Evolutionary conservation across 352 stramenopile species (phyloP), one percentile per base, ranked within the genome.

Genomic region (Globisporangium ultimum): DNA sequence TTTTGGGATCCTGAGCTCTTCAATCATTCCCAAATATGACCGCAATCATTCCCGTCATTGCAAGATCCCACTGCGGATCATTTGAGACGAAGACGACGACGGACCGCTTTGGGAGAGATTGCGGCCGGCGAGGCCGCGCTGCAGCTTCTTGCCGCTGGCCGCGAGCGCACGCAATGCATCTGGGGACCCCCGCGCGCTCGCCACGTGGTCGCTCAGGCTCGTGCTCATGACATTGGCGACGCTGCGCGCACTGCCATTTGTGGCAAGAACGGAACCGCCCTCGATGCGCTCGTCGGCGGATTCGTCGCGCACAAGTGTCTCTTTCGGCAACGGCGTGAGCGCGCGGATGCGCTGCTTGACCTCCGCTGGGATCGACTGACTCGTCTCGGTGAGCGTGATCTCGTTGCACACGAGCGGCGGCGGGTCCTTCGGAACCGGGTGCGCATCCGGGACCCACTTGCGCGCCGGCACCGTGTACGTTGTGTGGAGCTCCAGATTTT

Each of bases 401-500:
- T 90, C 74, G 14, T 64, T 62, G 57, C 80, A 93, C 38, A 78
- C 71, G 8, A 88, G 59, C 8, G 71, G 65, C 24, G 83, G 71
- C 11, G 79, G 79, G 13, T 88, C 74, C 12, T 79, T 75, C 0
- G 80, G 80, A 22, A 58, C 67, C 17, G 70, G 68, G 14, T 76
- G 55, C 1, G 61, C 67, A 5, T 81, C 65, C 0, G 78, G 74
- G 15, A 71, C 56, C 76, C 79, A 93, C 58, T 93, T 93, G 38
- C 72, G 59, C 40, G 73, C 70, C 0, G 73, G 68, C 5, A 93
- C 74, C 0, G 73, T 76, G 62, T 89, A 90, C 17, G 74, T 88
- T 15, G 75, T 66, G 42, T 82, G 75, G 5, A 91, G 65, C 58
- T 88, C 77, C 14, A 90, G 54, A 21, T 84, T 88, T 64, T 88